A percentile compares a stretch with the other conserved stretches of the same genome.
phyloP scores from a whole-genome alignment of 78 protist species.

The Mastigamoeba balamuthi region DNA sequence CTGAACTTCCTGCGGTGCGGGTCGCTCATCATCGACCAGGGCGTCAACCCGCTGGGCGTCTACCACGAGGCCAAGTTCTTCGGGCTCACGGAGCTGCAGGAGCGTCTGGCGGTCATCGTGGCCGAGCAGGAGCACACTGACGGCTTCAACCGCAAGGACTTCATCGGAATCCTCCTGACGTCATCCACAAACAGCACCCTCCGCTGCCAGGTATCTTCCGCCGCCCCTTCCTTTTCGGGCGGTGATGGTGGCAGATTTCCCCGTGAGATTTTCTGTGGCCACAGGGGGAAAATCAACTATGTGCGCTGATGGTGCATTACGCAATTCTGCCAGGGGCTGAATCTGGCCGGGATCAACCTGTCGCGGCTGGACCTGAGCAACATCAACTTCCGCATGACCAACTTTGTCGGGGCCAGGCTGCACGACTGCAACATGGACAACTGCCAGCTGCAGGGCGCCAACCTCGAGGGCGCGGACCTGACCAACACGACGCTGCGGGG shows the following conservation, averaged over 20 bases:
- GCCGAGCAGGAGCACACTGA: conserved; percentile 8
- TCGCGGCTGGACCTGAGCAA: conserved; percentile 41
- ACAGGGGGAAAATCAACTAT: background rate
- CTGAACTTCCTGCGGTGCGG: conserved; percentile 40
- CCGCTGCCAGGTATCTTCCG: conserved; percentile 19
- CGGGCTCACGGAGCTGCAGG: conserved; percentile 34
- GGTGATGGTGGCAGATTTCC: too few relatives aligned
- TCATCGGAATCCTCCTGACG: conserved; percentile 42
- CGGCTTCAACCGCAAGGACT: conserved; percentile 41
- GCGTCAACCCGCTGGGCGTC: conserved; percentile 25
- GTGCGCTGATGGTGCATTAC: background rate
- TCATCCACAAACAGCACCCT: conserved; percentile 31
- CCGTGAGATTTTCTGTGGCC: too few relatives aligned
- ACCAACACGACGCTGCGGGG: background rate
- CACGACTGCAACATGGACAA: conserved; percentile 38
- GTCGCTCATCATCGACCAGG: conserved; percentile 19
- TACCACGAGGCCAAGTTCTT: conserved; percentile 53
- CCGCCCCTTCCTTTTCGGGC: too few relatives aligned
- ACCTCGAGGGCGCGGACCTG: background rate
- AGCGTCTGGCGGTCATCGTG: conserved; percentile 24
- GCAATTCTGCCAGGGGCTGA: conserved; percentile 9
- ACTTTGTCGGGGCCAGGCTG: conserved; percentile 37
- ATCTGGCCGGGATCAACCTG: conserved; percentile 40
- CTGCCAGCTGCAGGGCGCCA: conserved; percentile 22
- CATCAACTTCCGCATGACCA: conserved; percentile 61